Evolutionary conservation across 257 asterid species (phyloP).

Genomic region (Anisodus acutangulus): DNA sequence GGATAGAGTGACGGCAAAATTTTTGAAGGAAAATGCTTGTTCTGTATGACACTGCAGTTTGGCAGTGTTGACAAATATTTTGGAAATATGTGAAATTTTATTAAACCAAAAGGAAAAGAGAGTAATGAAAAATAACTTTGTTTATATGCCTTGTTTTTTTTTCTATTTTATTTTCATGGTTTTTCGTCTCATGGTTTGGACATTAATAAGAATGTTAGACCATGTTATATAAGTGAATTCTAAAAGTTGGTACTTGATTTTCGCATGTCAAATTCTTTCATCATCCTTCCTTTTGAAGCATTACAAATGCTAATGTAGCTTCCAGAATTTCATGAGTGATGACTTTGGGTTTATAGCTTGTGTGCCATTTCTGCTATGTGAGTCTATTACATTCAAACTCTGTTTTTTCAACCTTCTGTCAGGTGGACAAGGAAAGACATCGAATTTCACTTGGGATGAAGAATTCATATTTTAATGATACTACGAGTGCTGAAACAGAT

Average conservation of each 20-base stretch:
- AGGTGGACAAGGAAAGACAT: slow-evolving; percentile 90
- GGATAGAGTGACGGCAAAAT: slow-evolving; percentile 71
- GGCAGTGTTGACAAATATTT: slow-evolving; percentile 13
- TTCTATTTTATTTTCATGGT: neutral
- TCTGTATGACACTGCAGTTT: slow-evolving; percentile 22
- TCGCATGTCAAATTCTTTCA: neutral
- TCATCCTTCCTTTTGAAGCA: neutral
- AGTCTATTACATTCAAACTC: neutral
- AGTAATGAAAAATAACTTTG: neutral
- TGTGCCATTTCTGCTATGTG: neutral
- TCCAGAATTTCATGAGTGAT: slow-evolving; percentile 1
- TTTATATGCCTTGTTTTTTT: slow-evolving; percentile 5
- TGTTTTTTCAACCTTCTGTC: slow-evolving; percentile 21
- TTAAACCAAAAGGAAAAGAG: neutral
- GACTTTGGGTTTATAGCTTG: neutral
- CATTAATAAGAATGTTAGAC: neutral
- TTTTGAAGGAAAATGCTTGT: slow-evolving; percentile 72
- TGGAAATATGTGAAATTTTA: neutral
- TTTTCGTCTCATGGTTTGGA: neutral
- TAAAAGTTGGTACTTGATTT: neutral
- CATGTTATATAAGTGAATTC: neutral
- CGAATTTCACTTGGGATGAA: slow-evolving; percentile 95
- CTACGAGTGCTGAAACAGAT: slow-evolving; percentile 41
- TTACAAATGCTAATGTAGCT: neutral
- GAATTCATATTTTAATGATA: slow-evolving; percentile 61